Evolutionary conservation across 805 yeast genomes (phyloP).

Genomic region (Blastobotrys attinorum): DNA sequence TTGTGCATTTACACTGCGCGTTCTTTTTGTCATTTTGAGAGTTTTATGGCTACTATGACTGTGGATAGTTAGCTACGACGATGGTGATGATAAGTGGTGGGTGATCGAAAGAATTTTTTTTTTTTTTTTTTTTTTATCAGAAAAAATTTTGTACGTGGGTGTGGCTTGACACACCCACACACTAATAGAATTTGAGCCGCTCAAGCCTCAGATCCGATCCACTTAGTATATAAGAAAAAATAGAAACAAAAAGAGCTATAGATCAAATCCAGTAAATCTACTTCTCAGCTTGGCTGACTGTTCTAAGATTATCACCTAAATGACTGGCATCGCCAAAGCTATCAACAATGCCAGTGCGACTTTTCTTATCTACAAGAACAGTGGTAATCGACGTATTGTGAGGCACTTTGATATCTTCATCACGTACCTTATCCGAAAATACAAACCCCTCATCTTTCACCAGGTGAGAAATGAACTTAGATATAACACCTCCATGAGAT

Average conservation of each 20-base stretch:
- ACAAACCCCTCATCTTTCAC: constrained; percentile 33
- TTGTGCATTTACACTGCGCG: constrained; percentile 8
- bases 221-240: not conserved
- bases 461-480: constrained; percentile 48
- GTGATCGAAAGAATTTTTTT: not conserved
- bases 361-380: constrained; percentile 44
- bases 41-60: not conserved
- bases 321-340: constrained; percentile 63
- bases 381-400: constrained; percentile 69
- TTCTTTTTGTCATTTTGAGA: constrained; percentile 8
- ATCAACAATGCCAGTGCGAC: constrained; percentile 37
- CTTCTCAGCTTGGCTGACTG: not conserved
- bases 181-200: not conserved
- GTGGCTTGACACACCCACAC: not conserved
- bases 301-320: not conserved
- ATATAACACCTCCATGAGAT: constrained; percentile 78
- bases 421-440: constrained; percentile 34
- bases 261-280: too few relatives aligned
- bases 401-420: constrained; percentile 47
- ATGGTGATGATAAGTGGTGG: not conserved
- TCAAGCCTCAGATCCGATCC: not conserved
- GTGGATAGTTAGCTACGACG: too few relatives aligned
- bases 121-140: not conserved
- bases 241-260: too few relatives aligned
- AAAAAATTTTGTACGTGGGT: not conserved